Evolutionary conservation across 495 filamentous ascomycete genomes (phyloP).

Genomic region (Acidiella bohemica): DNA sequence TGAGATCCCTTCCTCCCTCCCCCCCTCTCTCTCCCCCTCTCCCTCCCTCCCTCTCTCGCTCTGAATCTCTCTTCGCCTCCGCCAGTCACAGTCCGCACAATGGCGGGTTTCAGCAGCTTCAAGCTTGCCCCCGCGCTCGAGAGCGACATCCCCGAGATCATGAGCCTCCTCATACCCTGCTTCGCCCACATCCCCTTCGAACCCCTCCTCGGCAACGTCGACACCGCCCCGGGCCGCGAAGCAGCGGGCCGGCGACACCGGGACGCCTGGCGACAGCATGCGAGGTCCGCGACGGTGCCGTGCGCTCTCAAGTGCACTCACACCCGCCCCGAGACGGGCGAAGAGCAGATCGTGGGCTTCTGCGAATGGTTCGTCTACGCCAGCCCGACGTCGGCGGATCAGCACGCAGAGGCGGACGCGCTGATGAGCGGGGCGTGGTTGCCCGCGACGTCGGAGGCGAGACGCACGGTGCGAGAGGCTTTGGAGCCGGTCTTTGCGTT

Average conservation of each 20-base stretch:
- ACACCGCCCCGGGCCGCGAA: slow-evolving; percentile 2
- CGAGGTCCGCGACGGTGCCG: not conserved
- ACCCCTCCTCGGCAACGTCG: slow-evolving; percentile 8
- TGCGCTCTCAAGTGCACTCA: slow-evolving; percentile 12
- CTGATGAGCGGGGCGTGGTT: slow-evolving; percentile 9
- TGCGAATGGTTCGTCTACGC: slow-evolving; percentile 15
- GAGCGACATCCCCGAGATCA: slow-evolving; percentile 9
- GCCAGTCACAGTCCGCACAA: too few relatives aligned
- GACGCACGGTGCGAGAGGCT: not conserved
- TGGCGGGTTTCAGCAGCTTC: too few relatives aligned
- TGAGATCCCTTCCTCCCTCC: too few relatives aligned
- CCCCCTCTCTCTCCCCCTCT: too few relatives aligned
- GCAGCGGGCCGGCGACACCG: slow-evolving; percentile 9
- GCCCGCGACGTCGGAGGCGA: not conserved
- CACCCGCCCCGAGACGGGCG: slow-evolving; percentile 2
- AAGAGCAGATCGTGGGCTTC: slow-evolving; percentile 9
- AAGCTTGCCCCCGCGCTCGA: slow-evolving; percentile 5
- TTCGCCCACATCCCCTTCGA: slow-evolving; percentile 8
- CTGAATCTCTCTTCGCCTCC: too few relatives aligned
- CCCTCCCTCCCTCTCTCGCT: too few relatives aligned
- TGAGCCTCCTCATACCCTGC: slow-evolving; percentile 1
- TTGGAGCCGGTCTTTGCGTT: not conserved
- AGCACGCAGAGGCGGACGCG: not conserved
- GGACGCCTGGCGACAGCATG: slow-evolving; percentile 10
- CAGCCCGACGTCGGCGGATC: slow-evolving; percentile 3